These are phyloP conservation scores for Tothia fuscella DNA, from an alignment of 2,329 filamentous ascomycete genomes.

Conservation along the genomic window DNA sequence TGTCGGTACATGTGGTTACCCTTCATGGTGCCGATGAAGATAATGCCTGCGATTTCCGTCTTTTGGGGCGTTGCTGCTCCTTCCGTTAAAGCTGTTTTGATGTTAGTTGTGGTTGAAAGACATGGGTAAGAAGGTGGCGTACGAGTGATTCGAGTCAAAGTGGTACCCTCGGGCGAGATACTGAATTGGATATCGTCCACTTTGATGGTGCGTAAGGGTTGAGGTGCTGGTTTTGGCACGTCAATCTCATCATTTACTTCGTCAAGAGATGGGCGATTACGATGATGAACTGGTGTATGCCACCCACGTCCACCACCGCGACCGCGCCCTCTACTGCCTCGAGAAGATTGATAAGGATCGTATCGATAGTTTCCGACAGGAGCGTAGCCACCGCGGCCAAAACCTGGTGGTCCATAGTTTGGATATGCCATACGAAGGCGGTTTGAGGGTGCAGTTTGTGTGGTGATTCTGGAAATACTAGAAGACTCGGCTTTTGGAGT, in stretches of 20 bases:
- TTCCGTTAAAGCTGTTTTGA: neutral
- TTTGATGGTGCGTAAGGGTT: neutral
- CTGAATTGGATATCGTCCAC: conserved; percentile 3
- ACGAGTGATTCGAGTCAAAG: conserved; percentile 7
- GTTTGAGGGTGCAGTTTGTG: neutral
- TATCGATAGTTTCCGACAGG: too few species aligned
- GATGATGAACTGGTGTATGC: too few species aligned
- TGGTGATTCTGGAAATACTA: neutral
- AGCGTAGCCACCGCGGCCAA: neutral
- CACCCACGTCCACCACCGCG: too few species aligned
- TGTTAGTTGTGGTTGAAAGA: neutral
- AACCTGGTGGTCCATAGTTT: neutral
- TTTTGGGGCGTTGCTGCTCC: conserved; percentile 53
- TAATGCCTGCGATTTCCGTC: conserved; percentile 61
- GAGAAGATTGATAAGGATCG: conserved; percentile 1
- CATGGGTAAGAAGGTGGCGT: too few species aligned
- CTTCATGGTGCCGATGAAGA: conserved; percentile 74
- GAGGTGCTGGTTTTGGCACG: neutral
- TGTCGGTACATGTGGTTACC: conserved; percentile 70
- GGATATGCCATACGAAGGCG: conserved; percentile 1
- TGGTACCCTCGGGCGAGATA: conserved; percentile 1
- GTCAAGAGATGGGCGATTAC: too few species aligned
- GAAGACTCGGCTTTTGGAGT: too few species aligned
- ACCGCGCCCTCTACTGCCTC: neutral
- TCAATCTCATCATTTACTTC: too few species aligned